Percentiles rank a stretch among this genome's conserved stretches.
These are phyloP conservation scores for Jatropha multifida DNA, from an alignment of 441 rosid genomes.

Conservation along the genomic window DNA sequence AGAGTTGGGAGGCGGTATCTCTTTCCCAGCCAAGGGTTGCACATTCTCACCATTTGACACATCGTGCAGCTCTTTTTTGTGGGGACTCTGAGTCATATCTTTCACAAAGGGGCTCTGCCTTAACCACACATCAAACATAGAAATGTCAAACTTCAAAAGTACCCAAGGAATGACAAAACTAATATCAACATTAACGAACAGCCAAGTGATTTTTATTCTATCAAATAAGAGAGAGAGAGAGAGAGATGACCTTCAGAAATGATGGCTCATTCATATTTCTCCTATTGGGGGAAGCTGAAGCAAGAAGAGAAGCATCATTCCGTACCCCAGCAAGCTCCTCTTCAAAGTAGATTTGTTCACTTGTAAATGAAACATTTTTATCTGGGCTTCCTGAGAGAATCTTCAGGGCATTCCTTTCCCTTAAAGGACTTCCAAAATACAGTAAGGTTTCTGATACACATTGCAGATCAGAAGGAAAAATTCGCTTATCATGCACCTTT, in stretches of 20 bases:
- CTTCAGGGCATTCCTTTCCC: conserved; percentile 23
- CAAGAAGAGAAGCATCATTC: conserved; percentile 35
- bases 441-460: conserved; percentile 24
- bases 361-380: conserved; percentile 26
- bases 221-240: conserved; percentile 24
- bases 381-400: conserved; percentile 28
- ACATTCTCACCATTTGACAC: conserved; percentile 22
- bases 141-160: conserved; percentile 21
- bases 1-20: conserved; percentile 27
- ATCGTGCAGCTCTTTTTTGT: conserved; percentile 27
- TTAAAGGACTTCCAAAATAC: conserved; percentile 25
- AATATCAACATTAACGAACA: conserved; percentile 21
- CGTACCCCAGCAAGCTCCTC: conserved; percentile 35
- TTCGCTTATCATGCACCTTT: conserved; percentile 27
- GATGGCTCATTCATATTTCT: conserved; percentile 29
- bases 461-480: conserved; percentile 19
- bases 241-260: conserved; percentile 39
- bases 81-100: conserved; percentile 32
- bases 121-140: conserved; percentile 25
- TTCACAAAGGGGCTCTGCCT: conserved; percentile 32
- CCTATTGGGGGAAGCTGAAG: conserved; percentile 35
- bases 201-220: not conserved
- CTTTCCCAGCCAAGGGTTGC: conserved; percentile 32
- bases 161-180: conserved; percentile 18
- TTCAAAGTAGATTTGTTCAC: conserved; percentile 26